phyloP scores from a whole-genome alignment of 768 basidiomycete species.

The Leccinum variicolor region DNA sequence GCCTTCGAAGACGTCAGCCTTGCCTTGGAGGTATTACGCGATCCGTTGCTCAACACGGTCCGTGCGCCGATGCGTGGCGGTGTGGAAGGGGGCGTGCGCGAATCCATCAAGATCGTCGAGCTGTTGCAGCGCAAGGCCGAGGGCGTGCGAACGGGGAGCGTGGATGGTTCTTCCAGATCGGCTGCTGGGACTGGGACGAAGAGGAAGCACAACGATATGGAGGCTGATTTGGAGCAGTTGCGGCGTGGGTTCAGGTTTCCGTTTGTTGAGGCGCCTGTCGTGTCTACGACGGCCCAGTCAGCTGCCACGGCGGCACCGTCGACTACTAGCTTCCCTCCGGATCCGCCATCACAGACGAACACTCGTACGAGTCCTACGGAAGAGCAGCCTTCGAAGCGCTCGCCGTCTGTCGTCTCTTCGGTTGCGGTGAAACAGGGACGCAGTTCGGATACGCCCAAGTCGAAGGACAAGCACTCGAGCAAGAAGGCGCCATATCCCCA shows the following conservation, averaged over 20 bases:
- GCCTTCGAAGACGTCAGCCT: conserved; percentile 45
- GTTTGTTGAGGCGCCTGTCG: conserved; percentile 37
- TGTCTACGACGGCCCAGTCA: background rate
- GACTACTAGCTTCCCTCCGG: background rate
- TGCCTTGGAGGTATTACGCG: conserved; percentile 43
- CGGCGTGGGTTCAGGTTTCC: conserved; percentile 40
- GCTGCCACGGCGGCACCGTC: background rate
- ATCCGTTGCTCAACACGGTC: conserved; percentile 31
- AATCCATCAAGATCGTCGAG: conserved; percentile 40
- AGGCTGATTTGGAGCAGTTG: conserved; percentile 30
- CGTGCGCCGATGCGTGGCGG: conserved; percentile 32
- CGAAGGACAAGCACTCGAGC: conserved; percentile 38
- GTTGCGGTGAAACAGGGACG: conserved; percentile 6
- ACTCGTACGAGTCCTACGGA: conserved; percentile 6
- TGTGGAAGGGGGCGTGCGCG: conserved; percentile 32
- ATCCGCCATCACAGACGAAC: background rate
- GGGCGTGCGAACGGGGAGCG: conserved; percentile 18
- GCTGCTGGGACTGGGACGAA: conserved; percentile 24
- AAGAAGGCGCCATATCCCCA: conserved; percentile 43
- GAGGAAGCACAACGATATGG: conserved; percentile 42
- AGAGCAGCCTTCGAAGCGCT: conserved; percentile 12
- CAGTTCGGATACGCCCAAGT: conserved; percentile 21
- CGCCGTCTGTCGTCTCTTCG: conserved; percentile 5
- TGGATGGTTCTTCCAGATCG: conserved; percentile 5
- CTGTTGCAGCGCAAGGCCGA: conserved; percentile 41